Percentiles rank a stretch among this genome's conserved stretches.
phyloP scores from a whole-genome alignment of 192 early-diverging fungal genomes.

The Gonapodya prolifera region DNA sequence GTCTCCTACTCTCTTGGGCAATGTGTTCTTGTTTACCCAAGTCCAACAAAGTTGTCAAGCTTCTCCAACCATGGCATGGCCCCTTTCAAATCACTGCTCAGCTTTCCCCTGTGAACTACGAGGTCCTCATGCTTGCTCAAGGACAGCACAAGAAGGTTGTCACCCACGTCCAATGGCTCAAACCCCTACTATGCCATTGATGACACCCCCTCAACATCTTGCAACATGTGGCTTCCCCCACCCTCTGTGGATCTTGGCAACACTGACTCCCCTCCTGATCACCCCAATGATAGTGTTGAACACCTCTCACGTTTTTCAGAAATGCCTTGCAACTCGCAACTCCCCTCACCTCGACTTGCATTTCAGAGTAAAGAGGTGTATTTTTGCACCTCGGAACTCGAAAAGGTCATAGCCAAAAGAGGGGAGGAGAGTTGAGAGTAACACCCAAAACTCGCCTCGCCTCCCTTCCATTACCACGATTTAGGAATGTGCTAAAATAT shows the following conservation, averaged over 20 bases:
- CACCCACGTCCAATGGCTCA: not conserved
- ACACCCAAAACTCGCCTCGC: too few species aligned
- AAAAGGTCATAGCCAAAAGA: too few species aligned
- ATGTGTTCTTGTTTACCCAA: not conserved
- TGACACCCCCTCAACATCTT: not conserved
- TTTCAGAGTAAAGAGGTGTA: too few species aligned
- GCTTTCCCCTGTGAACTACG: not conserved
- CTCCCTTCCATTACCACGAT: too few species aligned
- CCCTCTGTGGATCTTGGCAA: not conserved
- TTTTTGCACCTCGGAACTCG: too few species aligned
- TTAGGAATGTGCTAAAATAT: too few species aligned
- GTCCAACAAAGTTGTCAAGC: not conserved
- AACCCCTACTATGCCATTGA: not conserved
- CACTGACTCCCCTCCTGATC: too few species aligned
- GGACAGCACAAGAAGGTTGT: not conserved
- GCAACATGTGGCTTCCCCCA: not conserved
- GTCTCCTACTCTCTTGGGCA: not conserved
- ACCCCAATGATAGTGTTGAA: too few species aligned
- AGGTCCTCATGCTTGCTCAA: not conserved
- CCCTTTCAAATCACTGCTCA: not conserved
- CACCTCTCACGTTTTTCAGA: too few species aligned
- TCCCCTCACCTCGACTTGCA: too few species aligned
- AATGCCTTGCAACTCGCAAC: too few species aligned
- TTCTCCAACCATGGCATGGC: not conserved
- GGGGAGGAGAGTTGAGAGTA: too few species aligned